Evolutionary conservation across 768 basidiomycete genomes (phyloP), one percentile per base, ranked within the genome.

Genomic region (Rhodotorula babjevae): DNA sequence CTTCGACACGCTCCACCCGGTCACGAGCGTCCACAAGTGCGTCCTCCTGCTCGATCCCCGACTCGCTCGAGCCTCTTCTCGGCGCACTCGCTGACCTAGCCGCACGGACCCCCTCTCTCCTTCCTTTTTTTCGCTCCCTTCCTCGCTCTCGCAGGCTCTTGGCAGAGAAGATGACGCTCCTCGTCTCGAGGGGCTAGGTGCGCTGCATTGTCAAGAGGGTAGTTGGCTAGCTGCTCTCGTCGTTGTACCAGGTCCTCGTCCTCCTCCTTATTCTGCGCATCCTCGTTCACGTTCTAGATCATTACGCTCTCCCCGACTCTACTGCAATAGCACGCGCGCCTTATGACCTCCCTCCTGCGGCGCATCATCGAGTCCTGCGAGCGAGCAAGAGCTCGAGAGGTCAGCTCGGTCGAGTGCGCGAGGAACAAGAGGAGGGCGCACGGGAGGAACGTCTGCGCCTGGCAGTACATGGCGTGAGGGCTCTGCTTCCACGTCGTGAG

Each of bases 1-100:
- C 67, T 71, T 65, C n/a, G 74, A 75, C 64, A 65, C 74, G n/a
- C 69, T 75, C 1, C 74, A 75, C 61, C 74, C 74, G 1, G 67
- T 68, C 31, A 75, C 74, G 11, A 29, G 46, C 18, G 56, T 71
- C 4, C 63, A 68, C 63, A 58, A 65, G 56, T 65, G 29, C 42
- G 64, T 65, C 16, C n/a, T 11, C 21, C 2, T 36, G 1, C 29
- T 64, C n/a, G n/a, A n/a, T n/a, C n/a, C n/a, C n/a, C n/a, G n/a
- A n/a, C 42, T 36, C 36, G 4, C 36, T 36, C 36, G 36, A 0
- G 7, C 40, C 10, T 21, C 33, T 53, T 40, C 27, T 42, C n/a
- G n/a, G n/a, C n/a, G 14, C 14, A 16, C 12, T n/a, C 29, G 16
- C 21, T 46, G 12, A 46, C 44, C 44, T 18, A 7, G 2, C 9